Evolutionary conservation across 192 early-diverging fungal species (phyloP), one percentile per base, ranked within the genome.

Genomic region (Geranomyces michiganensis): DNA sequence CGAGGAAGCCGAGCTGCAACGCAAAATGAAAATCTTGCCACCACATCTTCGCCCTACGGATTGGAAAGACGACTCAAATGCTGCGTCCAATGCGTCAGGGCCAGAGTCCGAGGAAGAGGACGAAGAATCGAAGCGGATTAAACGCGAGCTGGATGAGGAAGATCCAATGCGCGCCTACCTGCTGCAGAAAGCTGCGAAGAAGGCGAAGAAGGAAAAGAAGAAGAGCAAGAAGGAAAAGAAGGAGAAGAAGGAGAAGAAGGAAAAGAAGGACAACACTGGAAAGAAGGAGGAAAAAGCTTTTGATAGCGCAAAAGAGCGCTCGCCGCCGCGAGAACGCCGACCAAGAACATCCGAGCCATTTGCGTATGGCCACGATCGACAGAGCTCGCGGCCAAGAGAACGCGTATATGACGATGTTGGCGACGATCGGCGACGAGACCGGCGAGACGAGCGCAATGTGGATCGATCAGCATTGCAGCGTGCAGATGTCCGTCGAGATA

Each of bases 121-220:
- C n/a, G 63, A 79, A 13, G 65, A 62, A 24, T 49, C 22, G 19
- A 76, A 69, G 31, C 29, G 64, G 21, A 65, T 48, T 64, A 27
- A 49, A 21, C 47, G 22, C 17, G 75, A 72, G 33, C 56, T 74
- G 10, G 81, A 79, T 46, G 49, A 69, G 47, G 81, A 82, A 61
- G 81, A 82, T 66, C 81, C 81, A 0, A 82, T 82, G 81, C 71
- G 72, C 0, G 77, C 27, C 15, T 77, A 66, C 73, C 32, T 77
- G 21, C 32, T 46, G 26, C 49, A 77, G 60, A 77, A 77, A 59
- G 33, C 60, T 27, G 65, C 30, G 61, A 68, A 75, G 62, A 56
- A 55, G 29, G 44, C 46, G 43, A 78, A 81, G 44, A 61, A 51
- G 45, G 53, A 49, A 33, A 62, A 62, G 55, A 74, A 78, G 62